phyloP scores from a whole-genome alignment of 2,329 filamentous ascomycete genomes.

The Taxawa tesnikishii region DNA sequence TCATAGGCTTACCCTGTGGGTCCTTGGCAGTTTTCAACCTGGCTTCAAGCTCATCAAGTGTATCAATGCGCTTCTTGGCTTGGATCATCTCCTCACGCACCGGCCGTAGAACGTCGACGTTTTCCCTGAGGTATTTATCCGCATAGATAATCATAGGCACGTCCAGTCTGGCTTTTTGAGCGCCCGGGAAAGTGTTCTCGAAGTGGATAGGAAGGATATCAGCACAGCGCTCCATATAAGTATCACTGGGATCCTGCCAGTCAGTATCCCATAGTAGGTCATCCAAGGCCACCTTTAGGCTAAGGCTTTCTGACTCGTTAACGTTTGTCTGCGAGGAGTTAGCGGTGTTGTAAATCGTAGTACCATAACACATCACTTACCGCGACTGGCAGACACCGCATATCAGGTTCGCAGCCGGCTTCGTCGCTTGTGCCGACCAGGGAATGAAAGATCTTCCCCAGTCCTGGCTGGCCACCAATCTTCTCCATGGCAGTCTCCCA shows the following conservation, averaged over 20 bases:
- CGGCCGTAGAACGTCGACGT: constrained; percentile 32
- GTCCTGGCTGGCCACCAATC: constrained; percentile 6
- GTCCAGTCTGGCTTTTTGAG: constrained; percentile 29
- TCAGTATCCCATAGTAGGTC: constrained; percentile 18
- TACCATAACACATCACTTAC: no score
- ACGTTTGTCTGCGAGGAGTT: no score
- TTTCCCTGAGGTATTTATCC: constrained; percentile 47
- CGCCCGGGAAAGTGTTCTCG: constrained; percentile 21
- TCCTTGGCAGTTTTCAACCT: constrained; percentile 22
- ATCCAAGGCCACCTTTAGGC: constrained; percentile 15
- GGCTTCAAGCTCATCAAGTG: constrained; percentile 22
- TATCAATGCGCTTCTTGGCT: constrained; percentile 15
- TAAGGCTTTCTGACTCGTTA: no score
- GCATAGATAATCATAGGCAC: constrained; percentile 44
- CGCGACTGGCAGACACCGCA: constrained; percentile 7
- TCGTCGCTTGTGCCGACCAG: constrained; percentile 12
- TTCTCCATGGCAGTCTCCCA: constrained; percentile 12
- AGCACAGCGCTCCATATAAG: constrained; percentile 32
- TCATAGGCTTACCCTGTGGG: constrained; percentile 15
- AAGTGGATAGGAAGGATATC: constrained; percentile 43
- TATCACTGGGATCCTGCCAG: constrained; percentile 12
- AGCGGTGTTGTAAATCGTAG: no score
- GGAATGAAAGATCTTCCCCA: constrained; percentile 15
- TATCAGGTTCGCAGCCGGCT: no score
- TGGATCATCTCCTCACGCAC: constrained; percentile 31